A percentile compares a stretch with the other conserved stretches of the same genome.
Evolutionary conservation across 306 rosid genomes (phyloP).

Genomic region (Luffa acutangula): DNA sequence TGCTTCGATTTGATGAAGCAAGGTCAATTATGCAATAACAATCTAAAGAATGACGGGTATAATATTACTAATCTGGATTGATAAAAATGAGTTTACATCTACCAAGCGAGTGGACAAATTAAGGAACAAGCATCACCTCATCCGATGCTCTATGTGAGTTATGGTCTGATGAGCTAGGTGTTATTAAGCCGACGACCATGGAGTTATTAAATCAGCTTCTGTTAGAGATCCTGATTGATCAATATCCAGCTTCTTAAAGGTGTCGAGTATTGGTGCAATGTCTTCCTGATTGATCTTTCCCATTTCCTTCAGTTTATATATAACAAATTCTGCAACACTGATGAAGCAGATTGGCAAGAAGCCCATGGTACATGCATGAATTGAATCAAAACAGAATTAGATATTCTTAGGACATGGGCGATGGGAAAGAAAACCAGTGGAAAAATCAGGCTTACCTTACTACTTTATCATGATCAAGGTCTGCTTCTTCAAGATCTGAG

Average conservation of each 20-base stretch:
- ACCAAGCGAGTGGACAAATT: background rate
- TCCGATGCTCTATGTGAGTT: background rate
- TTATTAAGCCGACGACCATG: background rate
- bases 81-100: background rate
- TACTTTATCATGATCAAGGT: conserved; percentile 64
- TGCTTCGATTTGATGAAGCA: background rate
- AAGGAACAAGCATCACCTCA: background rate
- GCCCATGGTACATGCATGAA: background rate
- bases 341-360: background rate
- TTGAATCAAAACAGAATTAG: background rate
- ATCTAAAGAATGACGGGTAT: background rate
- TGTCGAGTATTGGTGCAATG: conserved; percentile 43
- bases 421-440: background rate
- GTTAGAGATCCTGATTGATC: conserved; percentile 75
- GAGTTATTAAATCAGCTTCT: conserved; percentile 36
- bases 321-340: conserved; percentile 62
- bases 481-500: conserved; percentile 70
- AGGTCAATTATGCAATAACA: background rate
- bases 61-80: background rate
- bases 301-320: conserved; percentile 85
- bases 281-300: conserved; percentile 59
- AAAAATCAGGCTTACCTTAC: conserved; percentile 33
- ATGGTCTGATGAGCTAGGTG: background rate
- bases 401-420: background rate
- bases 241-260: conserved; percentile 42